Conservation (phyloP, 805 yeast species). For the Starmera quercuum region DNA sequence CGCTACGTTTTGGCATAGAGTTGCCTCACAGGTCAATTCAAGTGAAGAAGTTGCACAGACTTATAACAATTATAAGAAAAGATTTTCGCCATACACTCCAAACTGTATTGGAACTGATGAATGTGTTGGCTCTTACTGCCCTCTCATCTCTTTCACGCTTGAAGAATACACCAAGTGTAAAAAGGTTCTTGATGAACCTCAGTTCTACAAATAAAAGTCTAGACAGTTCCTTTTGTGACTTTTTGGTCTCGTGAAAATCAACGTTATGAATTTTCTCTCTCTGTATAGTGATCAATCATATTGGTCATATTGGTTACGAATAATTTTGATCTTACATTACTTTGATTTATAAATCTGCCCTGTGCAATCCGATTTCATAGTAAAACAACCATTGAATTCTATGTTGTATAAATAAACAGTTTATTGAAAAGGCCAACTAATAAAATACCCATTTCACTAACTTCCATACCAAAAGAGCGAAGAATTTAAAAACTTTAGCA, state of each 20-base stretch:
- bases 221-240: no score
- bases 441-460: slow-evolving; percentile 10
- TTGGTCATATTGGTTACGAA: no score
- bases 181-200: neutral
- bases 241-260: no score
- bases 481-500: slow-evolving; percentile 27
- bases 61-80: slow-evolving; percentile 40
- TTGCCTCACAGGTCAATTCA: slow-evolving; percentile 33
- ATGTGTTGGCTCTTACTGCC: neutral
- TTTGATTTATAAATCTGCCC: no score
- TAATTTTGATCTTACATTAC: no score
- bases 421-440: neutral
- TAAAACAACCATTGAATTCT: no score
- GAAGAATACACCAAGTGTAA: neutral
- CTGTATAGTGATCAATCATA: no score
- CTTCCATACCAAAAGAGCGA: slow-evolving; percentile 6
- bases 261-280: no score
- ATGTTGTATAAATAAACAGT: neutral
- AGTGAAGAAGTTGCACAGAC: slow-evolving; percentile 38
- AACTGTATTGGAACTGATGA: slow-evolving; percentile 27
- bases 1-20: slow-evolving; percentile 50
- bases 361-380: no score
- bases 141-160: neutral
- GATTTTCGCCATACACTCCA: slow-evolving; percentile 50
- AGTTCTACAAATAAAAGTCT: no score